Evolutionary conservation across 768 basidiomycete species (phyloP), one percentile per base, ranked within the genome.

Genomic region (Pisolithus tinctorius): DNA sequence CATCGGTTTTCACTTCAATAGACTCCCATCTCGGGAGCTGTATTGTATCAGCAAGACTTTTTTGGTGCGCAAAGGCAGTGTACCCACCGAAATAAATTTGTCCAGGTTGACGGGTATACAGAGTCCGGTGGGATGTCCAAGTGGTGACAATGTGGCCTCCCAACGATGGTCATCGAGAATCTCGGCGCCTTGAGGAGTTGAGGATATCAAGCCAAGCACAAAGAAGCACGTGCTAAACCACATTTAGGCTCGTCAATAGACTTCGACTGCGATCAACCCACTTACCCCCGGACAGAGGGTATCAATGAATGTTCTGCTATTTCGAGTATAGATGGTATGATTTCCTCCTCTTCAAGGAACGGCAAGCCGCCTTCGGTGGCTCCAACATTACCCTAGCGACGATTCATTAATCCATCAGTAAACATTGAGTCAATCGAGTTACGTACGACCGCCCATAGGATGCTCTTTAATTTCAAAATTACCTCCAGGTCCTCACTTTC

Each of bases 371-470:
- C 84, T 58, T 86, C 81, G 0, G 88, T 88, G 0, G 94, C 83
- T 2, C 93, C 95, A 47, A 98, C 86, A 63, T 94, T 93, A 4
- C 96, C 96, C 95, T 98, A 57, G 23, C 13, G 6, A 49, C 8
- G 31, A 37, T 51, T 48, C 47, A 26, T 49, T 11, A 44, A 47
- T 25, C 41, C 36, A 31, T 5, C 48, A 31, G 30, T 11, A 37
- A 17, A 46, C 40, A 29, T 11, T 11, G 1, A 49, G 39, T 10
- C 9, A 1, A 50, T 11, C 4, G 20, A n/a, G n/a, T 25, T 13
- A 78, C 89, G 60, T 66, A 97, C 95, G 50, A 98, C 87, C 4
- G 93, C 93, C 96, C 96, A 99, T 0, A 98, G 73, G 13, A 93
- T 88, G 62, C 93, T 95, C 70, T 99, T 98, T 41, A 99, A 68